Evolutionary conservation across 169 alveolate species (phyloP), one percentile per base, ranked within the genome.

Genomic region (Plasmodium coatneyi): DNA sequence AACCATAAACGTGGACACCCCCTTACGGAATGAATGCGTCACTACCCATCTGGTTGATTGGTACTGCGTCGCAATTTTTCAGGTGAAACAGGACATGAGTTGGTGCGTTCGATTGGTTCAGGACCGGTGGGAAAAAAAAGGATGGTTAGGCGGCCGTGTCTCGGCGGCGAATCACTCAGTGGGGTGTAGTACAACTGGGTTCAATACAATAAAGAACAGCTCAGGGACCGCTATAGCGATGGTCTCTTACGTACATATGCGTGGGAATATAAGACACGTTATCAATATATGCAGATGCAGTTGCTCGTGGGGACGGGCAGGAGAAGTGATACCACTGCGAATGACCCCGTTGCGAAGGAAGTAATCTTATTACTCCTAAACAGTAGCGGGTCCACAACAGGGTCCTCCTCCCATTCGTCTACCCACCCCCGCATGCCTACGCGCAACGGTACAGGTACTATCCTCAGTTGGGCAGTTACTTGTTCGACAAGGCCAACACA

Each of bases 401-500:
- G 56, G n/a, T 46, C 5, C n/a, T 2, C 56, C 56, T 43, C 52
- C 52, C 16, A 43, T 7, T 5, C n/a, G 19, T 28, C 34, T 49
- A 4, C 41, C 7, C 66, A 52, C 34, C 22, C 36, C 10, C 66
- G 25, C 36, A 5, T 6, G 28, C 52, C n/a, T 30, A 25, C 14
- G 30, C 28, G 49, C 19, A 22, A 78, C 49, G 16, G 14, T 78
- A 79, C 16, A n/a, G 34, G 28, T 19, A 28, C 7, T 2, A n/a
- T 7, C 84, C 28, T 79, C 39, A 0, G 54, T 12, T 36, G 14
- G 6, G 2, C 34, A 25, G 52, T 14, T 82, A 91, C 49, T 93
- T 95, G 76, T 76, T 84, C 4, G 99, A 96, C 54, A 99, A 97
- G 39, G 98, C 98, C 6, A 92, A 97, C 32, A 98, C 99, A 30